Evolutionary conservation across 1,284 basidiomycete genomes (phyloP), one percentile per base, ranked within the genome.

Genomic region (Phylloboletellus chloephorus): DNA sequence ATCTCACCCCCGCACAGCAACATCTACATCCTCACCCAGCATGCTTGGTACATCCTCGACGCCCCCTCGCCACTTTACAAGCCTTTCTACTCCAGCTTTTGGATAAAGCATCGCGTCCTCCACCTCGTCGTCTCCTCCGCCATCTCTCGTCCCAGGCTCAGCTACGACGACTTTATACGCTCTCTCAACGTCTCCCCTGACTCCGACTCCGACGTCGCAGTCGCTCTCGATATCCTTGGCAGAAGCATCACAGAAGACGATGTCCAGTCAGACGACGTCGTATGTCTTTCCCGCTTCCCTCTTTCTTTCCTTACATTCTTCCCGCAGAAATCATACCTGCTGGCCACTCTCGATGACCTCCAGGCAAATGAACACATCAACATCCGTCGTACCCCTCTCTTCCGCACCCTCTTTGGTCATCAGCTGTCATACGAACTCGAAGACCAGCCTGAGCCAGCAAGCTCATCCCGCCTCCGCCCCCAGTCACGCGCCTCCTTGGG

Each of bases 41-140:
- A 60, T 52, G 78, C 79, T 0, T 83, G 80, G 80, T 83, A 84
- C 49, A 78, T 82, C 42, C 63, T 83, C 2, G 66, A 67, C 9
- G 43, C 46, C 3, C 79, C 80, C 0, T 68, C 72, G 1, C 32
- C 39, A 1, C 19, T 43, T 2, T 83, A 83, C 49, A 43, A 39
- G 2, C 54, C 62, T 0, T 67, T 67, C 41, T 80, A 68, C 49
- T 39, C 43, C 1, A 40, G 55, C 0, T 74, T 78, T 39, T 77
- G 72, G 67, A 56, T 67, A 10, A 61, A 64, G 31, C 76, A 79
- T 46, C 64, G 65, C 1, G 35, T 77, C 10, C 58, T 74, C 1
- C 72, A 79, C 49, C 52, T 72, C 5, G 43, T 77, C 1, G 53
- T 78, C 17, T 58, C 60, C 1, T 55, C 54, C 2, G 58, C 64